Evolutionary conservation across 805 yeast genomes (phyloP), one percentile per base, ranked within the genome.

Genomic region (Kluyveromyces lactis): DNA sequence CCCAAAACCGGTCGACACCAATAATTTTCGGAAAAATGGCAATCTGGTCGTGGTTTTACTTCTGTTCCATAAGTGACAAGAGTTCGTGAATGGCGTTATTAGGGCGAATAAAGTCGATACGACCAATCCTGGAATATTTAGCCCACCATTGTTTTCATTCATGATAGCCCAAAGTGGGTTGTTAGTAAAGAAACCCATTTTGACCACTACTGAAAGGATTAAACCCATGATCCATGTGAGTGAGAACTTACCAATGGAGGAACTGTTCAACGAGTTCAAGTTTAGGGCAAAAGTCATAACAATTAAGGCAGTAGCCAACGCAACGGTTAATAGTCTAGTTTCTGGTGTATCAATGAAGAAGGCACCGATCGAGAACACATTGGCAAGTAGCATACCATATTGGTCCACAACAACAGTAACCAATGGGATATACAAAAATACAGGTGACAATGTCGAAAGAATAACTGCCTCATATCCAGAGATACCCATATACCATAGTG

Each of bases 141-240:
- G 76, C 11, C 98, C 98, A 15, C 97, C 96, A 50, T 85, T 87
- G 10, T 68, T 73, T 13, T 69, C 70, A 57, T 87, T 80, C 89
- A 92, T 80, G 37, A 89, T 82, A 21, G 97, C 95, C 98, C 98
- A 92, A 35, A 87, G 68, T 28, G 98, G 98, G 57, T 92, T 92
- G 56, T 89, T 89, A 2, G 97, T 77, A 63, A 75, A 82, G 51
- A 71, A 75, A 8, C 81, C 75, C 63, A 73, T 82, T 55, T 92
- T 92, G 15, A 85, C 68, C 23, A 85, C 73, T 1, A 87, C 75
- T 1, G 95, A 77, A 4, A 77, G 58, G 31, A 84, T 67, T 43
- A 92, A 68, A 13, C 98, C 98, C 19, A 83, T 19, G 42, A 50
- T 38, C 53, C 62, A 55, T 8, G 56, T 43, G 10, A 51, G 39